phyloP scores from a whole-genome alignment of 1,284 basidiomycete species.

The Leccinum pachyderme region DNA sequence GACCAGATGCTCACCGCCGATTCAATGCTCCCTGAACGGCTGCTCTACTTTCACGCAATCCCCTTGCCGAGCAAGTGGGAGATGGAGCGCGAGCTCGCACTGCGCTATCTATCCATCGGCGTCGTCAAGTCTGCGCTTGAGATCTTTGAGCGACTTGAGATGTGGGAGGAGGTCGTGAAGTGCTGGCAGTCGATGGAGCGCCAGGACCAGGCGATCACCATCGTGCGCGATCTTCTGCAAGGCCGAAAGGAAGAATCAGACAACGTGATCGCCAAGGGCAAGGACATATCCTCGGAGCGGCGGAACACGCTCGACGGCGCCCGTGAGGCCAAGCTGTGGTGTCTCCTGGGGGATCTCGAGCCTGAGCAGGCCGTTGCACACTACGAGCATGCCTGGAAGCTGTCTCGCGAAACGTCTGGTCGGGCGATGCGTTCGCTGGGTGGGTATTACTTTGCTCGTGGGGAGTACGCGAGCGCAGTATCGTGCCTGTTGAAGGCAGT shows the following conservation, averaged over 20 bases:
- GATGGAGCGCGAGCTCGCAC: conserved; percentile 84
- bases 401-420: conserved; percentile 79
- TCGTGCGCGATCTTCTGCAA: conserved; percentile 82
- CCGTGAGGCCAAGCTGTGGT: conserved; percentile 92
- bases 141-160: conserved; percentile 89
- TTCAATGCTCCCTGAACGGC: conserved; percentile 64
- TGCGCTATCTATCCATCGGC: conserved; percentile 78
- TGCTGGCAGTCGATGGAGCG: conserved; percentile 83
- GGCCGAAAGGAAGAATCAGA: conserved; percentile 83
- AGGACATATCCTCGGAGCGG: conserved; percentile 42
- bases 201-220: conserved; percentile 69
- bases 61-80: conserved; percentile 88
- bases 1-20: conserved; percentile 94
- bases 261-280: conserved; percentile 62
- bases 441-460: conserved; percentile 74
- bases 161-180: conserved; percentile 94
- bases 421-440: conserved; percentile 92
- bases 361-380: conserved; percentile 63
- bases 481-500: conserved; percentile 72
- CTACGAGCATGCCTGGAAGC: conserved; percentile 83
- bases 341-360: conserved; percentile 92
- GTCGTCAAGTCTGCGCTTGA: conserved; percentile 85
- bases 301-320: conserved; percentile 58
- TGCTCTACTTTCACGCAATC: conserved; percentile 77
- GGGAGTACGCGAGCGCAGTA: conserved; percentile 66